These are phyloP conservation scores for Epichloe sp. DNA, from an alignment of 2,329 filamentous ascomycete genomes.

Conservation along the genomic window DNA sequence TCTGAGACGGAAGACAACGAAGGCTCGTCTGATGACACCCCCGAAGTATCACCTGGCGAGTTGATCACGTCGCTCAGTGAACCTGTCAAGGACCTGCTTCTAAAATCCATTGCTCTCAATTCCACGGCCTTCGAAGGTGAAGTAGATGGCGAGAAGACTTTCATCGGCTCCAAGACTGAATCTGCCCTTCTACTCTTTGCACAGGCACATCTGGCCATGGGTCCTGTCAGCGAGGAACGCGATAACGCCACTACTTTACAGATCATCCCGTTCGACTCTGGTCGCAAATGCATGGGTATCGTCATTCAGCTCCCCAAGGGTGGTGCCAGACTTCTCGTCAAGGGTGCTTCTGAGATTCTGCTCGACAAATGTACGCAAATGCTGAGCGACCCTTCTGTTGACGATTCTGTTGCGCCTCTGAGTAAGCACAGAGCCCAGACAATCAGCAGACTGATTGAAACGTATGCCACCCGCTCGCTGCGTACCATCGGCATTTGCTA, in stretches of 20 bases:
- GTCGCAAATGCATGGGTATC: conserved; percentile 58
- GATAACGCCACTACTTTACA: conserved; percentile 47
- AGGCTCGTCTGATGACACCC: conserved; percentile 15
- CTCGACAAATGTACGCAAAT: conserved; percentile 40
- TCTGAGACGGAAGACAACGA: conserved; percentile 13
- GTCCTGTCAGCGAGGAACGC: conserved; percentile 49
- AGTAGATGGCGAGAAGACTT: conserved; percentile 50
- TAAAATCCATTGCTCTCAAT: conserved; percentile 50
- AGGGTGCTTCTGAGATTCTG: conserved; percentile 54
- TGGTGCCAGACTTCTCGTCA: conserved; percentile 43
- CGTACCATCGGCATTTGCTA: conserved; percentile 77
- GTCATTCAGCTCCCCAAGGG: conserved; percentile 39
- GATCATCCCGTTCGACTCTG: conserved; percentile 63
- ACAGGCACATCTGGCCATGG: conserved; percentile 53
- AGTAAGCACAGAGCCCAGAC: conserved; percentile 39
- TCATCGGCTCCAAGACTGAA: conserved; percentile 68
- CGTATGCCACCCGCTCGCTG: conserved; percentile 67
- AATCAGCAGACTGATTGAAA: conserved; percentile 56
- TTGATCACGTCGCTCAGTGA: conserved; percentile 32
- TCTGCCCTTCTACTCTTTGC: conserved; percentile 61
- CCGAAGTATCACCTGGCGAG: conserved; percentile 31
- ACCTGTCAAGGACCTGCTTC: conserved; percentile 37
- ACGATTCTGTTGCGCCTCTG: conserved; percentile 29
- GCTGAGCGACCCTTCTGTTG: conserved; percentile 34
- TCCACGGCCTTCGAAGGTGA: conserved; percentile 69